phyloP scores from a whole-genome alignment of 2,329 filamentous ascomycete genomes.

The Xylariaceae sp. region DNA sequence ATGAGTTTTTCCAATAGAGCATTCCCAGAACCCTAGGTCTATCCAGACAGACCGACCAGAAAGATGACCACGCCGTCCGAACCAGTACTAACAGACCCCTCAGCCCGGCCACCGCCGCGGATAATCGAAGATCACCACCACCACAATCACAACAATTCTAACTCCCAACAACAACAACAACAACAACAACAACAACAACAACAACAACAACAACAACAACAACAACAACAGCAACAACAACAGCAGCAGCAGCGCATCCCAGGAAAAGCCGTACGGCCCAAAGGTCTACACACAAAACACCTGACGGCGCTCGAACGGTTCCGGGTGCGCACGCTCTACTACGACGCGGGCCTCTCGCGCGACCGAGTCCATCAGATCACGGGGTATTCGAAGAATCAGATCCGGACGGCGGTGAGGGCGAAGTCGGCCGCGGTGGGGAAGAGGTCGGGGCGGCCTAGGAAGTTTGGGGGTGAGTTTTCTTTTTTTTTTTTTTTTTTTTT shows the following conservation, averaged over 20 bases:
- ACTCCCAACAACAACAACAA: too few species aligned
- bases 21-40: too few species aligned
- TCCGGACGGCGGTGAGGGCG: conserved; percentile 26
- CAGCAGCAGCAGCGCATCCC: too few species aligned
- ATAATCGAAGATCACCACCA: conserved; percentile 5
- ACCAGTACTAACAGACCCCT: neutral
- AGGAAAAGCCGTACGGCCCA: conserved; percentile 16
- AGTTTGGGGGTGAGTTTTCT: conserved; percentile 20
- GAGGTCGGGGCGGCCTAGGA: conserved; percentile 26
- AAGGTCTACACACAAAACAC: conserved; percentile 28
- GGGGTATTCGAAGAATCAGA: conserved; percentile 28
- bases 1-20: too few species aligned
- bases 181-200: too few species aligned
- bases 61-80: too few species aligned
- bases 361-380: conserved; percentile 27
- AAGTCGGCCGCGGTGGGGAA: conserved; percentile 20
- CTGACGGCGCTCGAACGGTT: conserved; percentile 28
- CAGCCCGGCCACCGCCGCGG: conserved; percentile 9
- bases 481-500: neutral
- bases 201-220: too few species aligned
- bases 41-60: too few species aligned
- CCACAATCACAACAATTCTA: neutral
- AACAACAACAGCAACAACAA: too few species aligned
- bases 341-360: conserved; percentile 24
- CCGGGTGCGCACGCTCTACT: conserved; percentile 28